phyloP scores from a whole-genome alignment of 1,139 yeast species.

The Zygoascus sp. region DNA sequence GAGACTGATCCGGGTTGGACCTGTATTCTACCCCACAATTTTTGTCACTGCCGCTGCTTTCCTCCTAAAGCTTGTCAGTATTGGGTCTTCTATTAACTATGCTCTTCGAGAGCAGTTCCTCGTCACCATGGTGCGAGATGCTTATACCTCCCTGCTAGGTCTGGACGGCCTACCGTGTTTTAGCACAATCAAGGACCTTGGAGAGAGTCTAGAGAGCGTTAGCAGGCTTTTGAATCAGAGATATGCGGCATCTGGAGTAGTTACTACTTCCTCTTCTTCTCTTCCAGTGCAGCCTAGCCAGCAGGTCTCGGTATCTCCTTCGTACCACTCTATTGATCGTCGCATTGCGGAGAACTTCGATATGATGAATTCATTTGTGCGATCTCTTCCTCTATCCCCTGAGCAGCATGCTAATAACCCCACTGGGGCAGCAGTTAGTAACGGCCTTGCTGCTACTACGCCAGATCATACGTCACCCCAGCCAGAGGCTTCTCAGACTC shows the following conservation, averaged over 20 bases:
- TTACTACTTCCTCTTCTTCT: neutral
- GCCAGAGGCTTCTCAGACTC: constrained; percentile 5
- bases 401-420: neutral
- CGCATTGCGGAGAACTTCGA: constrained; percentile 1
- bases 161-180: constrained; percentile 23
- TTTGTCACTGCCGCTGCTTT: constrained; percentile 28
- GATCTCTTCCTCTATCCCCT: neutral
- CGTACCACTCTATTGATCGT: neutral
- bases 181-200: constrained; percentile 21
- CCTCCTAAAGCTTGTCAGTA: constrained; percentile 22
- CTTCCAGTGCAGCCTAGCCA: neutral
- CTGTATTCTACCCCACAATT: constrained; percentile 28
- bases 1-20: constrained; percentile 24
- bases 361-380: neutral
- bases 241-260: no score
- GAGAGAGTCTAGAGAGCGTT: constrained; percentile 19
- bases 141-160: constrained; percentile 17
- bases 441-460: neutral
- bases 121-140: constrained; percentile 15
- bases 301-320: neutral
- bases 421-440: neutral
- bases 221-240: constrained; percentile 3
- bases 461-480: constrained; percentile 1
- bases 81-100: constrained; percentile 17
- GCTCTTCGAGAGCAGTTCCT: constrained; percentile 17